Evolutionary conservation across 2,329 filamentous ascomycete species (phyloP).

Genomic region (Alternaria infectoria): DNA sequence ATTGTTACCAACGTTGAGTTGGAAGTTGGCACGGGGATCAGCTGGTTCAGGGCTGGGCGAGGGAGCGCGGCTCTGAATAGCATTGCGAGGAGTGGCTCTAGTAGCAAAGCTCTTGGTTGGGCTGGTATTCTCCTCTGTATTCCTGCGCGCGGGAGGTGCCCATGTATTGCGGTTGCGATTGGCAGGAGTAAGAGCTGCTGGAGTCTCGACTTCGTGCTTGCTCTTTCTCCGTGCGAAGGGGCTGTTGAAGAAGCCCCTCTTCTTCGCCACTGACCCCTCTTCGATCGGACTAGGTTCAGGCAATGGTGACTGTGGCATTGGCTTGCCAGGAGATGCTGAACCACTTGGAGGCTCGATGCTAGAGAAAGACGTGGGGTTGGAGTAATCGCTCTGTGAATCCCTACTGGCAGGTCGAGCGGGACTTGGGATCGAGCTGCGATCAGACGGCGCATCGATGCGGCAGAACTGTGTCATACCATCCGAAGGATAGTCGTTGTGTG

Average conservation of each 20-base stretch:
- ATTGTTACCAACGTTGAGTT: conserved; percentile 93
- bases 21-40: conserved; percentile 89
- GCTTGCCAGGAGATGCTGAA: conserved; percentile 76
- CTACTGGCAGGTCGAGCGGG: conserved; percentile 79
- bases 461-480: conserved; percentile 99
- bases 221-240: conserved; percentile 91
- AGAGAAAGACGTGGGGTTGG: conserved; percentile 85
- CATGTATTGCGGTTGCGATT: conserved; percentile 60
- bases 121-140: conserved; percentile 51
- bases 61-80: conserved; percentile 38
- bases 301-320: conserved; percentile 31
- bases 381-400: conserved; percentile 90
- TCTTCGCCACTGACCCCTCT: conserved; percentile 64
- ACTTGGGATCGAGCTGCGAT: conserved; percentile 71
- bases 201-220: conserved; percentile 73
- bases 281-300: conserved; percentile 34
- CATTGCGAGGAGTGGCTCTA: conserved; percentile 26
- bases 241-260: conserved; percentile 90
- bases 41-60: conserved; percentile 73
- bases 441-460: conserved; percentile 74
- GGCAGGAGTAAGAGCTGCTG: conserved; percentile 34
- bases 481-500: conserved; percentile 91
- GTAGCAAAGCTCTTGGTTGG: conserved; percentile 50
- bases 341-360: conserved; percentile 81
- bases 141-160: conserved; percentile 52